These are phyloP conservation scores for Diplocarpon mali DNA, from an alignment of 2,329 filamentous ascomycete species.

Conservation along the genomic window DNA sequence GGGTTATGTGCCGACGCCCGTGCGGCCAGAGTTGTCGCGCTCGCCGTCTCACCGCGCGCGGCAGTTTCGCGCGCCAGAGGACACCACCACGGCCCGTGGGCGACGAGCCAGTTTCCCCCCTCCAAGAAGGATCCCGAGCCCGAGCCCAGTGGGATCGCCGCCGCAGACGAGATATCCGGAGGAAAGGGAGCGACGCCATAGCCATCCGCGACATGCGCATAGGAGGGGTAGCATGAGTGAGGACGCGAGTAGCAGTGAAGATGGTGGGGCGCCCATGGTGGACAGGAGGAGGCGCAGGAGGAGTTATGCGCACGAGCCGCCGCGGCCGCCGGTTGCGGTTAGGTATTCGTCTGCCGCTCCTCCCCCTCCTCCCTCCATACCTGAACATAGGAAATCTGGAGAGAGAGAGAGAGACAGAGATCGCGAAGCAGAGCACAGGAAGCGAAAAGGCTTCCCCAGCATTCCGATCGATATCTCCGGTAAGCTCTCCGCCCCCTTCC, in stretches of 20 bases:
- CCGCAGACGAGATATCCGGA: not conserved
- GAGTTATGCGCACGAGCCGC: constrained; percentile 27
- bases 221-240: constrained; percentile 14
- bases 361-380: constrained; percentile 1
- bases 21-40: constrained; percentile 21
- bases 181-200: constrained; percentile 32
- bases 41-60: constrained; percentile 27
- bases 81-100: constrained; percentile 23
- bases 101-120: constrained; percentile 23
- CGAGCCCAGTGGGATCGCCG: constrained; percentile 20
- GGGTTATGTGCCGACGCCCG: constrained; percentile 9
- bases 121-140: constrained; percentile 15
- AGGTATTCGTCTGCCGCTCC: constrained; percentile 4
- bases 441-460: constrained; percentile 13
- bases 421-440: constrained; percentile 22
- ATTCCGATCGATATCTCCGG: constrained; percentile 23
- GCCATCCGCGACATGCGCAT: constrained; percentile 33
- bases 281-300: constrained; percentile 25
- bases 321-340: constrained; percentile 3
- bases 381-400: constrained; percentile 6
- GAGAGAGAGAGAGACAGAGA: constrained; percentile 21
- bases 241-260: constrained; percentile 16
- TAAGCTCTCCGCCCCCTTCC: constrained; percentile 24
- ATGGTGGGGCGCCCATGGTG: constrained; percentile 9
- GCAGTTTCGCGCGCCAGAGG: constrained; percentile 32